A percentile compares a stretch with the other conserved stretches of the same genome.
These are phyloP conservation scores for Syzygium malaccense DNA, from an alignment of 441 rosid species.

Conservation along the genomic window DNA sequence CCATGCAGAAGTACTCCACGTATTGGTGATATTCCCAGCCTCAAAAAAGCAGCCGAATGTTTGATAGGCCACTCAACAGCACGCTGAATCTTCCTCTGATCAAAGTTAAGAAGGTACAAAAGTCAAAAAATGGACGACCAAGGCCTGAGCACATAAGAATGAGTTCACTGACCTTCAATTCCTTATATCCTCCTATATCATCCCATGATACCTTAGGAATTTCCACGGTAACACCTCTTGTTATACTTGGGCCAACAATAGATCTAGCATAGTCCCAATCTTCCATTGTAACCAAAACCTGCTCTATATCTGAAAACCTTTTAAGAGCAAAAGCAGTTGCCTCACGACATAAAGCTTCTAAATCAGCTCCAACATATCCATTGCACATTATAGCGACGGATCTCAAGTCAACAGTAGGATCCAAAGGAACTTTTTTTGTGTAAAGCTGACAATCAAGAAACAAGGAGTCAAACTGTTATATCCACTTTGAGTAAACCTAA, in stretches of 20 bases:
- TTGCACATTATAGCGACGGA: slow-evolving; percentile 75
- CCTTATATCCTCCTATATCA: slow-evolving; percentile 77
- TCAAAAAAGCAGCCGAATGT: slow-evolving; percentile 59
- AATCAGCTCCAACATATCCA: slow-evolving; percentile 95
- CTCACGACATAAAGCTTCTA: slow-evolving; percentile 91
- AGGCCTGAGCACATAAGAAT: not conserved
- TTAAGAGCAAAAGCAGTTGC: slow-evolving; percentile 53
- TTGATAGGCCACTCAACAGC: slow-evolving; percentile 97
- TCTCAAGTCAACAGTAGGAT: slow-evolving; percentile 42
- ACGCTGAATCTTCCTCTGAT: slow-evolving; percentile 78
- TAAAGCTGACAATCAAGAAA: slow-evolving; percentile 52
- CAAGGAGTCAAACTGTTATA: not conserved
- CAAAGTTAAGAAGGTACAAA: not conserved
- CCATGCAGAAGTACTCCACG: slow-evolving; percentile 91
- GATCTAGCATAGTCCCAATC: slow-evolving; percentile 71
- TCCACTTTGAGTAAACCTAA: not conserved
- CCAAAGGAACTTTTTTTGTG: slow-evolving; percentile 61
- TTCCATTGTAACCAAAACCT: slow-evolving; percentile 34
- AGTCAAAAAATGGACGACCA: not conserved
- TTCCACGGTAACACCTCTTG: slow-evolving; percentile 87
- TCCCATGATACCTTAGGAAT: slow-evolving; percentile 90
- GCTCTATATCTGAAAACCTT: slow-evolving; percentile 34
- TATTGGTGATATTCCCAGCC: slow-evolving; percentile 77
- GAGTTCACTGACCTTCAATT: slow-evolving; percentile 55
- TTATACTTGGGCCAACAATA: slow-evolving; percentile 82